Percentiles rank a stretch among this genome's conserved stretches.
Conservation (phyloP, 2,329 filamentous ascomycete species). For the Diaporthe amygdali region DNA sequence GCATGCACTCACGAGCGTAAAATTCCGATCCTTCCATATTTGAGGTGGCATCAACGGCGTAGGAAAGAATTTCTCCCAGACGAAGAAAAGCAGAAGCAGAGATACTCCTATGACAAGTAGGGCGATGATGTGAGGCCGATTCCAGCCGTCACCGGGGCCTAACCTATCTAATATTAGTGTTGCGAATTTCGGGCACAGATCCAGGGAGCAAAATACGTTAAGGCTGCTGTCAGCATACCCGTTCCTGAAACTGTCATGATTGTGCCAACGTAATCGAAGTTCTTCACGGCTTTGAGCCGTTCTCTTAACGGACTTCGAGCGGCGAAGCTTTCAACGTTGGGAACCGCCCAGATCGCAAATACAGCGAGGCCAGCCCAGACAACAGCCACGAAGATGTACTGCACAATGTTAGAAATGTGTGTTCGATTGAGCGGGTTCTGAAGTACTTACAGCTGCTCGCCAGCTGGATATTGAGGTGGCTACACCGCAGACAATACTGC, state of each 20-base stretch:
- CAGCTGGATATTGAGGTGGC: background rate
- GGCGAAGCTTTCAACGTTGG: background rate
- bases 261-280: background rate
- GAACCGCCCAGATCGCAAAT: background rate
- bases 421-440: too few relatives aligned
- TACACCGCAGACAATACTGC: background rate
- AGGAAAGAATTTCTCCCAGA: background rate
- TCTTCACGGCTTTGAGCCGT: background rate
- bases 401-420: background rate
- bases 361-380: background rate
- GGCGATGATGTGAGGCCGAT: background rate
- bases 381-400: background rate
- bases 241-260: background rate
- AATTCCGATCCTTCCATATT: background rate
- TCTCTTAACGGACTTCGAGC: background rate
- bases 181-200: fast-evolving
- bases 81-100: background rate
- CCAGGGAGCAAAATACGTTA: background rate
- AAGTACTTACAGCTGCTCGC: background rate
- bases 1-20: background rate
- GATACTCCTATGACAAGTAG: background rate
- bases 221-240: background rate
- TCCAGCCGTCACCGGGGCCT: background rate
- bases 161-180: background rate
- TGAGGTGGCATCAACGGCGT: background rate